phyloP scores from a whole-genome alignment of 768 basidiomycete genomes.

The Pleurotus salmoneostramineus region DNA sequence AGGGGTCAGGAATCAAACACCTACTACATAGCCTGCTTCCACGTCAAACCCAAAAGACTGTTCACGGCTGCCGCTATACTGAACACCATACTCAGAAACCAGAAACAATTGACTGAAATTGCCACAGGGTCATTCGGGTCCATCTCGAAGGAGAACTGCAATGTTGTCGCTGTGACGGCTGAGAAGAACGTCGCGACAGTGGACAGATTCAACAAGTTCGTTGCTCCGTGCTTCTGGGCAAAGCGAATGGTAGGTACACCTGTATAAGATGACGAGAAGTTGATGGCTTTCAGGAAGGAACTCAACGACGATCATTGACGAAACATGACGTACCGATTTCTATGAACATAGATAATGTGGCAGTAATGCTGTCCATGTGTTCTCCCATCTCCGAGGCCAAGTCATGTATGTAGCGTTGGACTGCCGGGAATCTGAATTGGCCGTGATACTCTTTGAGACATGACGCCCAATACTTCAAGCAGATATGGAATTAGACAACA shows the following conservation, averaged over 20 bases:
- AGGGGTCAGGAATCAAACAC: constrained; percentile 21
- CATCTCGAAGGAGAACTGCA: constrained; percentile 62
- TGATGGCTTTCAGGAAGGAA: background rate
- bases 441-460: constrained; percentile 65
- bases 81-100: constrained; percentile 75
- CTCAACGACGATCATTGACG: background rate
- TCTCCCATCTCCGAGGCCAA: constrained; percentile 72
- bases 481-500: background rate
- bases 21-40: constrained; percentile 84
- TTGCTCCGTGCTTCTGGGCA: constrained; percentile 68
- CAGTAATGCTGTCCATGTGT: constrained; percentile 65
- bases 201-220: constrained; percentile 68
- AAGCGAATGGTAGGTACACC: constrained; percentile 76
- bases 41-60: constrained; percentile 70
- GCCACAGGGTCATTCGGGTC: constrained; percentile 23
- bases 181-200: constrained; percentile 80
- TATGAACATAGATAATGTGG: constrained; percentile 69
- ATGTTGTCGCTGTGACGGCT: constrained; percentile 67
- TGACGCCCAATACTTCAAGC: constrained; percentile 65
- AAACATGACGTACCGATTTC: constrained; percentile 57
- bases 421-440: constrained; percentile 69
- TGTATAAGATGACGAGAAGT: constrained; percentile 16
- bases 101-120: constrained; percentile 64
- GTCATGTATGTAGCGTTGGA: constrained; percentile 73
- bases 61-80: constrained; percentile 77